These are phyloP conservation scores for Malus hybrid DNA, from an alignment of 331 rosid species.

Conservation along the genomic window DNA sequence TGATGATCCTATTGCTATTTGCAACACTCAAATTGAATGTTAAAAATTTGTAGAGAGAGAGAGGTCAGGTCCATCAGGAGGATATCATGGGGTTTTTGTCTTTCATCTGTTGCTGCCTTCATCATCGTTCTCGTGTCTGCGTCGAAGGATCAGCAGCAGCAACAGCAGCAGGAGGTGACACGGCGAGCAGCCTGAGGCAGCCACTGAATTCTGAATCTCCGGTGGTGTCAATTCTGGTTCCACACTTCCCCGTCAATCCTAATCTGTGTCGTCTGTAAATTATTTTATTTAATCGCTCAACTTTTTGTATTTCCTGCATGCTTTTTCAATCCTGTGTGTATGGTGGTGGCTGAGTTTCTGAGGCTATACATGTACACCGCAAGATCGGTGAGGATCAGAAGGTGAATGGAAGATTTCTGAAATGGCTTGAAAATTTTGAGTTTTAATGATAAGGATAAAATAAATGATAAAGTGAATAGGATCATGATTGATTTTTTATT, in stretches of 20 bases:
- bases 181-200: not conserved
- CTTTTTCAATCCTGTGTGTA: not conserved
- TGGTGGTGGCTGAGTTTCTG: too few species aligned
- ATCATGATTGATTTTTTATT: too few species aligned
- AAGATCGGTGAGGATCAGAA: not conserved
- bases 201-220: not conserved
- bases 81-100: not conserved
- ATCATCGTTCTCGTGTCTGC: not conserved
- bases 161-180: too few species aligned
- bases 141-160: not conserved
- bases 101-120: constrained; percentile 4
- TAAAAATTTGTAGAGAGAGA: not conserved
- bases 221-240: not conserved
- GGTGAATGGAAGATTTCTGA: not conserved
- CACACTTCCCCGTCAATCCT: not conserved
- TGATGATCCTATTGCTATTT: not conserved
- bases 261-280: not conserved
- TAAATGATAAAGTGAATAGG: too few species aligned
- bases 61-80: not conserved
- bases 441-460: too few species aligned
- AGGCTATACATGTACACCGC: not conserved
- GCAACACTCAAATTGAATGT: not conserved
- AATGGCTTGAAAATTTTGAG: too few species aligned
- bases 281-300: too few species aligned
- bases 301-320: not conserved